Conservation (phyloP, 768 basidiomycete genomes). For the Stropharia rugosoannulata region DNA sequence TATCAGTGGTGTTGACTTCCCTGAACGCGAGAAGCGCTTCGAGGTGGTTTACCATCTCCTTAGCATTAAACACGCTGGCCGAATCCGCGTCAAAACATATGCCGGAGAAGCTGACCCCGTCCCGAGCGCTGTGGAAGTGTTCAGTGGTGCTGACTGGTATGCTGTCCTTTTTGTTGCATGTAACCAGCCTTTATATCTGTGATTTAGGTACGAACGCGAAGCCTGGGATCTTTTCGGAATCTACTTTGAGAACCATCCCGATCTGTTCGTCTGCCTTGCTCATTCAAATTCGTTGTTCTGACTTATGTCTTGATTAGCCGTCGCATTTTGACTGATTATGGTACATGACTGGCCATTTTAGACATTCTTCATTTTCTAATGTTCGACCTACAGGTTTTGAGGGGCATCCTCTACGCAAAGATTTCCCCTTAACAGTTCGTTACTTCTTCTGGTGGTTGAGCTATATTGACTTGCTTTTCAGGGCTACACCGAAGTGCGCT, state of each 20-base stretch:
- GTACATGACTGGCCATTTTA: slow-evolving; percentile 33
- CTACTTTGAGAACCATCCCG: slow-evolving; percentile 95
- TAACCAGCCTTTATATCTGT: background rate
- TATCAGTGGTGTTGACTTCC: slow-evolving; percentile 94
- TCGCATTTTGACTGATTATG: slow-evolving; percentile 97
- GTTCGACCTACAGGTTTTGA: slow-evolving; percentile 68
- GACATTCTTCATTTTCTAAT: background rate
- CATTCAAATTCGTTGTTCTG: background rate
- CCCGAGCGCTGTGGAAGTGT: slow-evolving; percentile 77
- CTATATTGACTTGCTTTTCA: slow-evolving; percentile 24
- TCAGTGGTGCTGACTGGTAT: slow-evolving; percentile 93
- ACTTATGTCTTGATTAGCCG: slow-evolving; percentile 52
- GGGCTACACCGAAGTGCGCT: slow-evolving; percentile 99
- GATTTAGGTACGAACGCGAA: slow-evolving; percentile 88
- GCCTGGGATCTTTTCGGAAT: slow-evolving; percentile 98
- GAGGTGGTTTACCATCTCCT: slow-evolving; percentile 97
- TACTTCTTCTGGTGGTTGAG: background rate
- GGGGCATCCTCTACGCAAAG: slow-evolving; percentile 96
- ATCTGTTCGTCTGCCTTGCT: slow-evolving; percentile 63
- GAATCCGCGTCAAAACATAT: slow-evolving; percentile 97
- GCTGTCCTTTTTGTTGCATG: slow-evolving; percentile 2
- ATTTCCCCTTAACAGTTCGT: slow-evolving; percentile 93
- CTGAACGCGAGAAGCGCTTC: slow-evolving; percentile 89
- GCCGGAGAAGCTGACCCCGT: slow-evolving; percentile 91
- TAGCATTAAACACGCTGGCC: slow-evolving; percentile 71